A percentile compares a stretch with the other conserved stretches of the same genome.
phyloP scores from a whole-genome alignment of 495 filamentous ascomycete species.

The Lasiosphaeriaceae sp. region DNA sequence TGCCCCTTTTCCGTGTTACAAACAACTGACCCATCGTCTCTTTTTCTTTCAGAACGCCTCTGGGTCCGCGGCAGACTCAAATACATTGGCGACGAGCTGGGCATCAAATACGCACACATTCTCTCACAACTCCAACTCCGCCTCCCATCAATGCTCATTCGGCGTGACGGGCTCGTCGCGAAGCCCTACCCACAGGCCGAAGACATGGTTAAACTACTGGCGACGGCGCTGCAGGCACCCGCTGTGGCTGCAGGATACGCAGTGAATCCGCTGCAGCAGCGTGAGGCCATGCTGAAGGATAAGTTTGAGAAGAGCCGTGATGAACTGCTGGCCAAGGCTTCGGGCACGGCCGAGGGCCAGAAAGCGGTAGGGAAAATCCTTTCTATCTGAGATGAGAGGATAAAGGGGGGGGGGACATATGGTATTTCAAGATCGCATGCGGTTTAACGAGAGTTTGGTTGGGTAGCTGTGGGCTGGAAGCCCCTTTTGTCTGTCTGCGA shows the following conservation, averaged over 20 bases:
- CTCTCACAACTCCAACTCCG: conserved; percentile 41
- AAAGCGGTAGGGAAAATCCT: conserved; percentile 11
- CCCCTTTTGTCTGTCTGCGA: too few relatives aligned
- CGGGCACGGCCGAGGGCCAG: conserved; percentile 15
- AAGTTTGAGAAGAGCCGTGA: conserved; percentile 31
- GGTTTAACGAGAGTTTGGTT: too few relatives aligned
- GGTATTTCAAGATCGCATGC: too few relatives aligned
- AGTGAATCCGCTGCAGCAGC: conserved; percentile 34
- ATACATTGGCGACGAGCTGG: conserved; percentile 44
- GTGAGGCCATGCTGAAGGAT: conserved; percentile 37
- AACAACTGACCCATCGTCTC: neutral
- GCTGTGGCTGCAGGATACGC: conserved; percentile 19
- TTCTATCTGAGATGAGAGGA: conserved; percentile 1
- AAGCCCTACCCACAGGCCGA: conserved; percentile 27
- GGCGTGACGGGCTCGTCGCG: conserved; percentile 39
- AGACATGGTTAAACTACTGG: conserved; percentile 30
- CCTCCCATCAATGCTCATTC: conserved; percentile 52
- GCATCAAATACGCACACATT: conserved; percentile 47
- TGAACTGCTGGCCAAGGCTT: conserved; percentile 34
- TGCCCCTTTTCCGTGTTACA: neutral
- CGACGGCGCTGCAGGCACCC: conserved; percentile 12
- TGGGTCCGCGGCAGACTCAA: conserved; percentile 44
- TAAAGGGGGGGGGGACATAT: too few relatives aligned
- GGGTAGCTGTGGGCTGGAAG: too few relatives aligned
- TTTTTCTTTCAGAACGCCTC: conserved; percentile 25